These are phyloP conservation scores for Dalbergia cochinchinensis DNA, from an alignment of 306 rosid genomes.

Conservation along the genomic window DNA sequence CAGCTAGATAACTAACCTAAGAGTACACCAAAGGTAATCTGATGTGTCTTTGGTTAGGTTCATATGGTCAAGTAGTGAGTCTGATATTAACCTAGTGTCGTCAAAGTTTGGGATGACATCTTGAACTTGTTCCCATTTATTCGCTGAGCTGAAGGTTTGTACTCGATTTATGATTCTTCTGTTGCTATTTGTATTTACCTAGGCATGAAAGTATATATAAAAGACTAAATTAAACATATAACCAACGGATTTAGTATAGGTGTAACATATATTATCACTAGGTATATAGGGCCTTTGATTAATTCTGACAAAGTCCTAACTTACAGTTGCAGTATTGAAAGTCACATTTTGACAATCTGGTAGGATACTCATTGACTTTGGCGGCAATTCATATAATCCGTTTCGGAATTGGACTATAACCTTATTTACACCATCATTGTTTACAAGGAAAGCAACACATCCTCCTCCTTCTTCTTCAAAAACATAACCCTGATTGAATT, in stretches of 20 bases:
- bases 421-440: conserved; percentile 43
- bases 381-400: conserved; percentile 50
- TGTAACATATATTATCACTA: background rate
- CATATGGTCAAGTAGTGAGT: conserved; percentile 69
- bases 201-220: background rate
- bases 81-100: conserved; percentile 48
- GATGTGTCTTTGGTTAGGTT: conserved; percentile 67
- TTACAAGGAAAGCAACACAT: conserved; percentile 68
- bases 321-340: conserved; percentile 68
- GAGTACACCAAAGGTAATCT: conserved; percentile 71
- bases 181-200: conserved; percentile 52
- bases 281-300: background rate
- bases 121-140: conserved; percentile 57
- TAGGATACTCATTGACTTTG: conserved; percentile 66
- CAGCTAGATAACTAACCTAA: conserved; percentile 49
- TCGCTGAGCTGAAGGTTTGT: conserved; percentile 51
- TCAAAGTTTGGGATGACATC: conserved; percentile 56
- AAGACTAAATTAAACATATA: background rate
- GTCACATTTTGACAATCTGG: conserved; percentile 62
- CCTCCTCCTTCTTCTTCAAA: conserved; percentile 54
- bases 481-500: conserved; percentile 56
- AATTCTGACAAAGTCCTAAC: background rate
- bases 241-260: too few species aligned
- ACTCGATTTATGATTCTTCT: conserved; percentile 46
- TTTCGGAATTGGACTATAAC: conserved; percentile 57